Evolutionary conservation across 768 basidiomycete genomes (phyloP).

Genomic region (Mycena chlorophos): DNA sequence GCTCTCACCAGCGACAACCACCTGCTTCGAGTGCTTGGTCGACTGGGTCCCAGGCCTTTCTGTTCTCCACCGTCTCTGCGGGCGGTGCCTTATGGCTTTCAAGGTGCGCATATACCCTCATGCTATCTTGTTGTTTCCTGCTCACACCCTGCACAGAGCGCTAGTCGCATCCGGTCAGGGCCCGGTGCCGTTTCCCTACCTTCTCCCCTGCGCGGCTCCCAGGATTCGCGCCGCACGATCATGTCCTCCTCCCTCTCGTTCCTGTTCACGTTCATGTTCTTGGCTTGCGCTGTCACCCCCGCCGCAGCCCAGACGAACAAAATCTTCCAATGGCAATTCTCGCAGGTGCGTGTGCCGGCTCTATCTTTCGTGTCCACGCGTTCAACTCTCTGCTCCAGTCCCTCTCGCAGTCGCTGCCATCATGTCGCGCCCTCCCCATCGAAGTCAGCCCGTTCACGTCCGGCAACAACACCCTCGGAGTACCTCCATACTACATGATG

Average conservation of each 20-base stretch:
- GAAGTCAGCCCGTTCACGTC: constrained; percentile 25
- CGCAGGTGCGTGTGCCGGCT: not conserved
- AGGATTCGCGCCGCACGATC: constrained; percentile 8
- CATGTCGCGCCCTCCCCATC: constrained; percentile 27
- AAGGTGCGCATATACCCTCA: too few relatives aligned
- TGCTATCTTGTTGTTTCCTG: too few relatives aligned
- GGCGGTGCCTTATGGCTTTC: too few relatives aligned
- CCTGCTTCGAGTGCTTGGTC: too few relatives aligned
- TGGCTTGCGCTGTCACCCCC: constrained; percentile 12
- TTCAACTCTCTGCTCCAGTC: constrained; percentile 4
- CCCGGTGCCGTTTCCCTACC: constrained; percentile 21
- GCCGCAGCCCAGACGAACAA: constrained; percentile 11
- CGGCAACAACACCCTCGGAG: constrained; percentile 23
- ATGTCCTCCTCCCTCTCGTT: constrained; percentile 16
- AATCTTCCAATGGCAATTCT: constrained; percentile 20
- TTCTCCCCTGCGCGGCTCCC: constrained; percentile 14
- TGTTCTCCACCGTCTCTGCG: too few relatives aligned
- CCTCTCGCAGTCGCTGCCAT: constrained; percentile 20
- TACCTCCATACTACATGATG: constrained; percentile 38
- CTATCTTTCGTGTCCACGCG: not conserved
- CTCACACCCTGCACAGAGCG: constrained; percentile 14
- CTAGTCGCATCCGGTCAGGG: constrained; percentile 23
- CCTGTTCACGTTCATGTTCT: constrained; percentile 15
- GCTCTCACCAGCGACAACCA: too few relatives aligned
- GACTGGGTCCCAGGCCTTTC: too few relatives aligned